These are phyloP conservation scores for Dillenia turbinata DNA, from an alignment of 164 flowering plant species.

Conservation along the genomic window DNA sequence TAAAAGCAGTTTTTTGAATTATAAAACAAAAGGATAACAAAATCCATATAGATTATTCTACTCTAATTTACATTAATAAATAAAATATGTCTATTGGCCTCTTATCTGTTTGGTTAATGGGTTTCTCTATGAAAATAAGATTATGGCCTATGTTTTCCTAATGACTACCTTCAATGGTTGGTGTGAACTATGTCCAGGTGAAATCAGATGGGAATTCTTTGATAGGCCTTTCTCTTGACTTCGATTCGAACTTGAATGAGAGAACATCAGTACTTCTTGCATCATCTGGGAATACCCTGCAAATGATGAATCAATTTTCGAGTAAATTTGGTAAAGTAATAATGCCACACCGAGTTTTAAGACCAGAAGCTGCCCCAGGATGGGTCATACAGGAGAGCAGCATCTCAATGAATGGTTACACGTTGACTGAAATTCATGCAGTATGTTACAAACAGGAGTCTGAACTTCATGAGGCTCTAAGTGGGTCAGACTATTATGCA, in stretches of 20 bases:
- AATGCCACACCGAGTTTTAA: conserved; percentile 33
- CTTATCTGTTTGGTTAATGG: no score
- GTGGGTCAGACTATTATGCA: conserved; percentile 38
- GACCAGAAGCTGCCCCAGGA: conserved; percentile 22
- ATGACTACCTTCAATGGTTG: no score
- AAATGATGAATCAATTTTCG: conserved; percentile 30
- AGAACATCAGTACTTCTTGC: conserved; percentile 51
- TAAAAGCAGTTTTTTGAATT: no score
- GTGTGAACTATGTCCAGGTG: conserved; percentile 38
- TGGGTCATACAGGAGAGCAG: conserved; percentile 56
- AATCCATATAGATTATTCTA: no score
- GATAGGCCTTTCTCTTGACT: conserved; percentile 50
- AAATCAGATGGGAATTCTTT: conserved; percentile 48
- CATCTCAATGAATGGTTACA: conserved; percentile 47
- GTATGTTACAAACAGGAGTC: conserved; percentile 51
- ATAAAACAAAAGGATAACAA: no score
- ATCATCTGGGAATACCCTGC: conserved; percentile 24
- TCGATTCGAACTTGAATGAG: conserved; percentile 30
- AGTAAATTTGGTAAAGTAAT: conserved; percentile 43
- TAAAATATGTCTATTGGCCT: no score
- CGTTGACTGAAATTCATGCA: conserved; percentile 47
- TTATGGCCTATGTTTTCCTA: no score
- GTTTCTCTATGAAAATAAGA: background rate
- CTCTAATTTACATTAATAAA: no score
- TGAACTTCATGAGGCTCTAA: conserved; percentile 2